Evolutionary conservation across 768 basidiomycete genomes (phyloP).

Genomic region (Lepiota venenata): DNA sequence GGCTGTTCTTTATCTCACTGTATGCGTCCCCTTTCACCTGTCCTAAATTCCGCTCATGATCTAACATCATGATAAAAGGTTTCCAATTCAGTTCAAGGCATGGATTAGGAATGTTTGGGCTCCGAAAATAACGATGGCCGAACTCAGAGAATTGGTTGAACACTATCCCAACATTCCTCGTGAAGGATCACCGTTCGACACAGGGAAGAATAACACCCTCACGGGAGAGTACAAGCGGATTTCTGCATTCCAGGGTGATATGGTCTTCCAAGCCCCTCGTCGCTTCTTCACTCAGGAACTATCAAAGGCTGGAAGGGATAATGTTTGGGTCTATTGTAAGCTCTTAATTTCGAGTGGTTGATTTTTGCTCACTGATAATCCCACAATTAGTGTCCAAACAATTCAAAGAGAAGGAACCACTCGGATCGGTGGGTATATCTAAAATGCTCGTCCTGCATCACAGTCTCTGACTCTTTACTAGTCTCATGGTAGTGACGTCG

Average conservation of each 20-base stretch:
- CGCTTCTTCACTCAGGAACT: conserved; percentile 39
- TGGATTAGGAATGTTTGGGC: conserved; percentile 8
- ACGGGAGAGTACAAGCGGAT: conserved; percentile 49
- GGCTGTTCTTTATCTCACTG: conserved; percentile 17
- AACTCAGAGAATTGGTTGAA: conserved; percentile 11
- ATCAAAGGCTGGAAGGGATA: conserved; percentile 28
- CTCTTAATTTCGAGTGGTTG: not conserved
- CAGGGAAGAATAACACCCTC: conserved; percentile 16
- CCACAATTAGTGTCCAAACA: not conserved
- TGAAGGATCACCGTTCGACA: conserved; percentile 24
- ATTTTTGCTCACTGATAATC: not conserved
- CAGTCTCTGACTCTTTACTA: conserved; percentile 13
- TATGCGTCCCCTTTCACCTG: conserved; percentile 15
- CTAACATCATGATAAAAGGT: not conserved
- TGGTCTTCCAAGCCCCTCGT: conserved; percentile 46
- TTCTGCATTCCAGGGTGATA: conserved; percentile 47
- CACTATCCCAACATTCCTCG: not conserved
- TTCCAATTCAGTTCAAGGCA: conserved; percentile 28
- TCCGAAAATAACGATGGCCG: too few relatives aligned
- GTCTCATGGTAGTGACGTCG: conserved; percentile 38
- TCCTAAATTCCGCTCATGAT: conserved; percentile 5
- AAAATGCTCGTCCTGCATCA: too few relatives aligned
- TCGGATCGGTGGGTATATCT: not conserved
- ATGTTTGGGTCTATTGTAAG: conserved; percentile 37
- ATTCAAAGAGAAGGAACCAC: not conserved